These are phyloP conservation scores for barrel medic (Medicago truncatula) DNA, from an alignment of 306 rosid species.

Conservation along the genomic window DNA sequence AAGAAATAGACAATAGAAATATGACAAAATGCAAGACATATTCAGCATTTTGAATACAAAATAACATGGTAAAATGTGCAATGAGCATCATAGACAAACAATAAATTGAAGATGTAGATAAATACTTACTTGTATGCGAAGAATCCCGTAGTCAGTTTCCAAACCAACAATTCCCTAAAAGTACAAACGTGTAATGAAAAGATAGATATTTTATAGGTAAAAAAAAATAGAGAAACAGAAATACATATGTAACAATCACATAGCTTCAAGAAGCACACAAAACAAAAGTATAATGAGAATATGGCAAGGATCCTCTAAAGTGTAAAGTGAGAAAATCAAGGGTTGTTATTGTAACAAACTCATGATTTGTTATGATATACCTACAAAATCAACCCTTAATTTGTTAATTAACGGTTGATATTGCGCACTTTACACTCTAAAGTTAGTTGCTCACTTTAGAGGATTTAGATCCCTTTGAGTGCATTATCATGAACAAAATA, in stretches of 20 bases:
- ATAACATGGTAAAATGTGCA: background rate
- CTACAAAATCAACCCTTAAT: too few species aligned
- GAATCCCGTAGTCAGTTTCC: conserved; percentile 75
- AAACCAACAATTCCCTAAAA: conserved; percentile 74
- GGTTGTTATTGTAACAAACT: too few species aligned
- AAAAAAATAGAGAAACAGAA: conserved; percentile 29
- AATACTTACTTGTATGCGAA: conserved; percentile 68
- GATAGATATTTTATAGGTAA: conserved; percentile 29
- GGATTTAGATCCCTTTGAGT: conserved; percentile 9
- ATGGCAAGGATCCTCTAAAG: background rate
- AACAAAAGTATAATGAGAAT: conserved; percentile 31
- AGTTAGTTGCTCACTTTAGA: too few species aligned
- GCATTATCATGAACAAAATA: conserved; percentile 13
- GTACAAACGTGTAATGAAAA: conserved; percentile 22
- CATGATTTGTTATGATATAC: too few species aligned
- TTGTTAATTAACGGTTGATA: too few species aligned
- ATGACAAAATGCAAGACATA: conserved; percentile 13
- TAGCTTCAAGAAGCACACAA: conserved; percentile 16
- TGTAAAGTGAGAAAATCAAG: too few species aligned
- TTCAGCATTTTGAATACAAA: conserved; percentile 12
- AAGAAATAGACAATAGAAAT: conserved; percentile 15
- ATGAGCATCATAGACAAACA: conserved; percentile 30
- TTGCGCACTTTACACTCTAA: too few species aligned
- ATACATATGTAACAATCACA: conserved; percentile 10
- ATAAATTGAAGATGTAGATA: conserved; percentile 23